Conservation (phyloP, 257 asterid genomes). For the Voacanga thouarsii region DNA sequence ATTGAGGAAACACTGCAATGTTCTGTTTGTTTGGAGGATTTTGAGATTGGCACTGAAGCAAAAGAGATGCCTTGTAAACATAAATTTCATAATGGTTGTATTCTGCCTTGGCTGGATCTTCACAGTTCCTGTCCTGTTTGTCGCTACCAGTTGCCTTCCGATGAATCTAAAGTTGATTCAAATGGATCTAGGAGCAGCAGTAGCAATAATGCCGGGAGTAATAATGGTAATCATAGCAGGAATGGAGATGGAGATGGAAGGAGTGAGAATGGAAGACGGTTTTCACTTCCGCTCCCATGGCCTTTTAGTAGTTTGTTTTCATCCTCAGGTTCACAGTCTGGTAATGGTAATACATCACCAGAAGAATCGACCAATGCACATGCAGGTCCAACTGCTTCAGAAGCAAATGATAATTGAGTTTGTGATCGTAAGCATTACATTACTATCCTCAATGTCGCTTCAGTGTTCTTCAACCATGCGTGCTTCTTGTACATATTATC, state of each 20-base stretch:
- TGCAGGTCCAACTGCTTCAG: slow-evolving; percentile 30
- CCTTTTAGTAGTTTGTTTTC: slow-evolving; percentile 66
- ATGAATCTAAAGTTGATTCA: slow-evolving; percentile 53
- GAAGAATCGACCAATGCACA: slow-evolving; percentile 25
- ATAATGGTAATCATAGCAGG: slow-evolving; percentile 8
- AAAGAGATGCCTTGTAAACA: slow-evolving; percentile 89
- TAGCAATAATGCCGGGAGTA: slow-evolving; percentile 17
- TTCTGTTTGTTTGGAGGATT: slow-evolving; percentile 79
- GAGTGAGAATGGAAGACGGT: slow-evolving; percentile 45
- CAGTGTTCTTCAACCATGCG: slow-evolving; percentile 7
- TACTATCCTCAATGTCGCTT: slow-evolving; percentile 3
- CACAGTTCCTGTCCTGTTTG: slow-evolving; percentile 92
- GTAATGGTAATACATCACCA: slow-evolving; percentile 23
- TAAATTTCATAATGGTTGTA: slow-evolving; percentile 64
- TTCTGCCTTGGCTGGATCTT: slow-evolving; percentile 85
- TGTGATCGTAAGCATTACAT: not conserved
- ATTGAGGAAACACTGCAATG: slow-evolving; percentile 50
- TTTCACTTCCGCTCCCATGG: slow-evolving; percentile 70
- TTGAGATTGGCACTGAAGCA: slow-evolving; percentile 59
- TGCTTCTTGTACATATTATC: not conserved
- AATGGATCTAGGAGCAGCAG: slow-evolving; percentile 27
- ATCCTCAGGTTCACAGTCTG: slow-evolving; percentile 38
- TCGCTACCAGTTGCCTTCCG: slow-evolving; percentile 67
- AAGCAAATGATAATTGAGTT: slow-evolving; percentile 34
- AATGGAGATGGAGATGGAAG: slow-evolving; percentile 29